A percentile compares a stretch with the other conserved stretches of the same genome.
Conservation (phyloP, 257 asterid species). For the Plectranthus barbatus region DNA sequence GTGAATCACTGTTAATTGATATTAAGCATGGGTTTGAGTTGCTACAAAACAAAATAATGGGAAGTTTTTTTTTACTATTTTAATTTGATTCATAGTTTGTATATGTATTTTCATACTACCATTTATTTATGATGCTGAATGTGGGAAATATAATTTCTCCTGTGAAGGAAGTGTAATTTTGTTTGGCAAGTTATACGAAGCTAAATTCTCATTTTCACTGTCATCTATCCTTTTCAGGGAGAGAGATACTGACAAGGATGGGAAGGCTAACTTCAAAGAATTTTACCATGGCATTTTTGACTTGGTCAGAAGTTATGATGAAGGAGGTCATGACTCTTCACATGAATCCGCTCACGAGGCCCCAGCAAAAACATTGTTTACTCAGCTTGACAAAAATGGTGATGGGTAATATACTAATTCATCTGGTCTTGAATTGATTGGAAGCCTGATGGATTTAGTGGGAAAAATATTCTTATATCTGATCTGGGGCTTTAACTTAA, state of each 20-base stretch:
- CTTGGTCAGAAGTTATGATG: slow-evolving; percentile 67
- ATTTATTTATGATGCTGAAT: neutral
- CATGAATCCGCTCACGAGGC: slow-evolving; percentile 53
- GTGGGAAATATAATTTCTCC: neutral
- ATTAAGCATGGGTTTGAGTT: neutral
- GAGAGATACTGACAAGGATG: slow-evolving; percentile 82
- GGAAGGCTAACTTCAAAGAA: slow-evolving; percentile 74
- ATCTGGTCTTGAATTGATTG: slow-evolving; percentile 1
- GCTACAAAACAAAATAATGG: neutral
- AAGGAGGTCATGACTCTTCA: slow-evolving; percentile 45
- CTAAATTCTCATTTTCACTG: neutral
- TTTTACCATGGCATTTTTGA: slow-evolving; percentile 88
- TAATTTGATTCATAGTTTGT: neutral
- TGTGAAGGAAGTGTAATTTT: neutral
- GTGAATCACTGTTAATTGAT: neutral
- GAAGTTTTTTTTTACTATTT: neutral
- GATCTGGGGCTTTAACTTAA: neutral
- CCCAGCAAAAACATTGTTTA: slow-evolving; percentile 65
- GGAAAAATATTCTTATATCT: slow-evolving; percentile 5
- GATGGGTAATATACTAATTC: slow-evolving; percentile 56
- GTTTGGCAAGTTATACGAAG: neutral
- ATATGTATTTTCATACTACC: neutral
- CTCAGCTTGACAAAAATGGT: slow-evolving; percentile 80
- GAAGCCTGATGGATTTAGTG: neutral
- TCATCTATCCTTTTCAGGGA: slow-evolving; percentile 43